Base-by-base conservation (phyloP, 2,329 filamentous ascomycete genomes). In the Lecanicillium sp. region DNA sequence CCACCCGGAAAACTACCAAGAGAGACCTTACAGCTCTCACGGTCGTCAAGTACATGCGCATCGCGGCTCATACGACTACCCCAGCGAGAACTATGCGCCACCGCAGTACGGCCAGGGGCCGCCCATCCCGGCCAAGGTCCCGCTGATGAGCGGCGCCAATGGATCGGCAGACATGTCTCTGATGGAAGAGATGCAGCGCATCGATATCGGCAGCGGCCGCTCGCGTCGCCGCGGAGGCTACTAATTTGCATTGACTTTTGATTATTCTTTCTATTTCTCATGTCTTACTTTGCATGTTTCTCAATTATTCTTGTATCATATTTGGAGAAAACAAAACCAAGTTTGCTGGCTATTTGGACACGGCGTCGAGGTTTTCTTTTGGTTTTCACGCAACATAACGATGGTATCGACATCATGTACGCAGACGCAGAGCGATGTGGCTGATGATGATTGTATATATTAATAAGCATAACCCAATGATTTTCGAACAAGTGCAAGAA, bases 51-150 rank as follows among this genome's bases (percentile, higher is more conserved):
- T 36, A 19, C 56, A 74, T 12, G 65, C 69, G 5, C 69, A 74
- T 27, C 68, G 74, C 4, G 68, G 68, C 49, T 76, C 75, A 0
- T 79, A 73, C 59, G 77, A 81, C 45, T 74, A 72, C 41, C 62
- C 68, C n/a, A 71, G 62, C 48, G 77, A 81, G 56, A 80, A 79
- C 53, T 65, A 76, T 39, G 67, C 67, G 2, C 68, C 70, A 1
- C 55, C 67, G 17, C 68, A 70, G 40, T 62, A 63, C 48, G 58
- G 60, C 2, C 58, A 58, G 12, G 63, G 60, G 0, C 84, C 84
- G 11, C 79, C 81, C 0, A 75, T 87, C 41, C 84, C 85, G 3
- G 82, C 83, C n/a, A 88, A 88, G 65, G 69, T 87, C 8, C 83
- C 84, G 1, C 63, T 85, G 19, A 75, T 71, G 68, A 74, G 69